Conservation (phyloP, 257 asterid species). For the Gentiana straminea region DNA sequence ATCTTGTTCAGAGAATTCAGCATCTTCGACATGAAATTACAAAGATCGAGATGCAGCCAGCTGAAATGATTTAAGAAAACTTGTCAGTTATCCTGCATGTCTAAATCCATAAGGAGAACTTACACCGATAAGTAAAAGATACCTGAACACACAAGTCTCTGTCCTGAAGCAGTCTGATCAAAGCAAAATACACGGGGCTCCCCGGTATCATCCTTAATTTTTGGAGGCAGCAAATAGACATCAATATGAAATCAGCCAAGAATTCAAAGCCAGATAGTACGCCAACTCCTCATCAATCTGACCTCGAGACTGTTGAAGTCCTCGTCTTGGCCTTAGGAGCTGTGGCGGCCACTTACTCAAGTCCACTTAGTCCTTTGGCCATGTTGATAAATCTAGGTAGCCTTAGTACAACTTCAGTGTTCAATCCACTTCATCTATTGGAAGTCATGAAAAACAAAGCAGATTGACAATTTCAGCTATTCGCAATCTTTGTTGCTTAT, state of each 20-base stretch:
- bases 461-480: no score
- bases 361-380: no score
- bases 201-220: slow-evolving; percentile 87
- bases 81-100: slow-evolving; percentile 2
- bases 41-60: slow-evolving; percentile 90
- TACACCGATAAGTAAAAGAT: slow-evolving; percentile 15
- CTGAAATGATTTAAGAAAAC: slow-evolving; percentile 35
- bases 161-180: slow-evolving; percentile 84
- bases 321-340: no score
- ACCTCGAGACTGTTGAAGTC: no score
- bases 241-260: background rate
- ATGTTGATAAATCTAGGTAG: no score
- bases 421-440: no score
- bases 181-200: slow-evolving; percentile 80
- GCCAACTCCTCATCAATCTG: background rate
- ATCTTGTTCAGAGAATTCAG: slow-evolving; percentile 76
- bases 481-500: no score
- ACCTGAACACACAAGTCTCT: slow-evolving; percentile 91
- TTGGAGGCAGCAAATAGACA: slow-evolving; percentile 10
- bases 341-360: no score
- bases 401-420: no score
- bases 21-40: slow-evolving; percentile 90
- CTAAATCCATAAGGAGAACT: background rate
- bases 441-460: no score
- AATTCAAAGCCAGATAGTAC: slow-evolving; percentile 1